Evolutionary conservation across 805 yeast species (phyloP).

Genomic region (Ogataea corticis): DNA sequence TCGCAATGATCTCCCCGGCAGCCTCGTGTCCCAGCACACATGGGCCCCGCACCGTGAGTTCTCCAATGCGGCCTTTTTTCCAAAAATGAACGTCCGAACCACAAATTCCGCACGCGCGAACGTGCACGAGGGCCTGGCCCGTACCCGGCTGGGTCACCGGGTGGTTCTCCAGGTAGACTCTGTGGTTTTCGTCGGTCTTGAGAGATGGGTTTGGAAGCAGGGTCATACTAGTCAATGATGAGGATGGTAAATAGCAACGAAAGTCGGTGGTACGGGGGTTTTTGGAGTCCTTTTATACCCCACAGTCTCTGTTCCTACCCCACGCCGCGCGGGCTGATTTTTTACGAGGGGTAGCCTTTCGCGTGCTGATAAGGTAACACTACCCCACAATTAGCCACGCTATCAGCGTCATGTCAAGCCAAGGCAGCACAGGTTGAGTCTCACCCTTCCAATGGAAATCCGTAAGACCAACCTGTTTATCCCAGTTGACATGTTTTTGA

Average conservation of each 20-base stretch:
- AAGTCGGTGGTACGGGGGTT: not conserved
- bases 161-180: conserved; percentile 17
- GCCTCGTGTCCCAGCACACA: conserved; percentile 46
- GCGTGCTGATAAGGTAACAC: too few species aligned
- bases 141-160: conserved; percentile 30
- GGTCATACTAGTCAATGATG: conserved; percentile 4
- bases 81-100: conserved; percentile 73
- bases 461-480: too few species aligned
- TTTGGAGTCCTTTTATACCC: too few species aligned
- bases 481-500: too few species aligned
- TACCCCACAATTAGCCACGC: too few species aligned
- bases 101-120: conserved; percentile 69
- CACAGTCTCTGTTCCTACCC: too few species aligned
- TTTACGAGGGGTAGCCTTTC: too few species aligned
- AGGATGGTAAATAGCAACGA: not conserved
- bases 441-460: too few species aligned
- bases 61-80: conserved; percentile 63
- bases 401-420: too few species aligned
- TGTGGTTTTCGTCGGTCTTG: conserved; percentile 19
- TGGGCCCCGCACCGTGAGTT: conserved; percentile 36
- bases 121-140: conserved; percentile 54
- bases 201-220: conserved; percentile 19
- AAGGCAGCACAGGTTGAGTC: too few species aligned
- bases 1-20: conserved; percentile 45
- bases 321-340: too few species aligned